Percentiles rank a stretch among this genome's conserved stretches.
Evolutionary conservation across 495 filamentous ascomycete genomes (phyloP).

Genomic region (Aspergillus carlsbadensis): DNA sequence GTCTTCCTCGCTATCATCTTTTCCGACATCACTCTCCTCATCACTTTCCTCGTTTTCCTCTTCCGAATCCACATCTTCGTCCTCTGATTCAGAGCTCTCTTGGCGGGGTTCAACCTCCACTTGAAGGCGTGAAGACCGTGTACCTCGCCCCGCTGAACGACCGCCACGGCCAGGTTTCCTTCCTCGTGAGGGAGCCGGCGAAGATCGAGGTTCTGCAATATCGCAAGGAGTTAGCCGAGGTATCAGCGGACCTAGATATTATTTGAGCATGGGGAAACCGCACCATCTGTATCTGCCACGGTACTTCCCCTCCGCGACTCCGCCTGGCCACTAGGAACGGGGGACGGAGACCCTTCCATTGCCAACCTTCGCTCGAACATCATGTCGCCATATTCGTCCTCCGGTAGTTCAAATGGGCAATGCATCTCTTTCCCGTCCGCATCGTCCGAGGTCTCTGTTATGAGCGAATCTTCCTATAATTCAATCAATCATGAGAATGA

Average conservation of each 20-base stretch:
- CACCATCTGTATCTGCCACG: constrained; percentile 55
- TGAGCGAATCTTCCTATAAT: constrained; percentile 47
- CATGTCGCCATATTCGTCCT: constrained; percentile 71
- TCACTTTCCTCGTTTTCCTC: constrained; percentile 45
- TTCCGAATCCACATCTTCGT: constrained; percentile 45
- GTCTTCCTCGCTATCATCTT: constrained; percentile 32
- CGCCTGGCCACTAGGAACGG: constrained; percentile 48
- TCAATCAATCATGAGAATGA: background rate
- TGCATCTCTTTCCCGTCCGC: constrained; percentile 57
- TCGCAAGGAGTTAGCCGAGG: constrained; percentile 10
- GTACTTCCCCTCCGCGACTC: constrained; percentile 45
- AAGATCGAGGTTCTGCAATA: constrained; percentile 46
- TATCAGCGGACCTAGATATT: too few relatives aligned
- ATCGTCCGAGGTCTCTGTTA: constrained; percentile 61
- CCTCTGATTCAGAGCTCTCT: constrained; percentile 27
- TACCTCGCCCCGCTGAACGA: constrained; percentile 37
- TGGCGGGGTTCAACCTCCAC: constrained; percentile 36
- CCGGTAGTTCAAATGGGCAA: constrained; percentile 73
- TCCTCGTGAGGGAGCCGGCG: constrained; percentile 47
- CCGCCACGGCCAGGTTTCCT: constrained; percentile 40
- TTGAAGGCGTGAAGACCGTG: constrained; percentile 43
- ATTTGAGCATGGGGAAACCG: too few relatives aligned
- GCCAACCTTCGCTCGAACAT: constrained; percentile 69
- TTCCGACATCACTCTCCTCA: constrained; percentile 29
- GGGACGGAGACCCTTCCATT: constrained; percentile 56